Evolutionary conservation across 169 alveolate species (phyloP).

Genomic region (Theileria parva): DNA sequence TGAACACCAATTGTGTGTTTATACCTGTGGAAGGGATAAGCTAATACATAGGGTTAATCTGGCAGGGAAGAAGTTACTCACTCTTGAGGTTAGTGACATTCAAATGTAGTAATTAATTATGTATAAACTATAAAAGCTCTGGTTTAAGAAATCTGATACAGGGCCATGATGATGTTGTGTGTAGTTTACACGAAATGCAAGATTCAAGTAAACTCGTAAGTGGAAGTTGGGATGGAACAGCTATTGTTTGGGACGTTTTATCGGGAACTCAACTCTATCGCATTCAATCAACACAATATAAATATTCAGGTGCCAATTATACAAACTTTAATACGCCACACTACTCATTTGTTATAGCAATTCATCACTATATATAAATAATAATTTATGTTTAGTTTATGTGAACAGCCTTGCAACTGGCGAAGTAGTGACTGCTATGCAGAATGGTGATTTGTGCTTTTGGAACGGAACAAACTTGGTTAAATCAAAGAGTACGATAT

Average conservation of each 20-base stretch:
- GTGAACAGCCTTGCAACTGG: constrained; percentile 36
- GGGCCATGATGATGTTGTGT: constrained; percentile 64
- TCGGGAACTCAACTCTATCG: constrained; percentile 41
- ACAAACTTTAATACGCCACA: neutral
- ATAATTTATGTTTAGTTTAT: constrained; percentile 16
- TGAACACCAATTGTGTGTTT: constrained; percentile 28
- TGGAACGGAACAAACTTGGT: constrained; percentile 30
- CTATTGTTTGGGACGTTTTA: constrained; percentile 53
- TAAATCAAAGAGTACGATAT: constrained; percentile 3
- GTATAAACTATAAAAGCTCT: neutral
- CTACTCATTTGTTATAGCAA: too few species aligned
- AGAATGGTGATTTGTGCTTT: constrained; percentile 58
- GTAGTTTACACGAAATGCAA: constrained; percentile 45
- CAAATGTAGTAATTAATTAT: neutral
- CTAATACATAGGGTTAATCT: constrained; percentile 32
- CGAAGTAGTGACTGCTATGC: constrained; percentile 38
- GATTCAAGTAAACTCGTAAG: constrained; percentile 27
- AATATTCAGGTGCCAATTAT: constrained; percentile 29
- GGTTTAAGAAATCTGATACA: neutral
- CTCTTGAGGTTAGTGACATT: constrained; percentile 32
- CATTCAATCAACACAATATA: constrained; percentile 20
- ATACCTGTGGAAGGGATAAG: constrained; percentile 57
- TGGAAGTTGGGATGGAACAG: constrained; percentile 72
- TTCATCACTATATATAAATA: neutral
- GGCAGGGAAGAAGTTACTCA: constrained; percentile 30